A percentile compares a stretch with the other conserved stretches of the same genome.
phyloP scores from a whole-genome alignment of 495 filamentous ascomycete genomes.

The Paragyromitra xinjiangensis region DNA sequence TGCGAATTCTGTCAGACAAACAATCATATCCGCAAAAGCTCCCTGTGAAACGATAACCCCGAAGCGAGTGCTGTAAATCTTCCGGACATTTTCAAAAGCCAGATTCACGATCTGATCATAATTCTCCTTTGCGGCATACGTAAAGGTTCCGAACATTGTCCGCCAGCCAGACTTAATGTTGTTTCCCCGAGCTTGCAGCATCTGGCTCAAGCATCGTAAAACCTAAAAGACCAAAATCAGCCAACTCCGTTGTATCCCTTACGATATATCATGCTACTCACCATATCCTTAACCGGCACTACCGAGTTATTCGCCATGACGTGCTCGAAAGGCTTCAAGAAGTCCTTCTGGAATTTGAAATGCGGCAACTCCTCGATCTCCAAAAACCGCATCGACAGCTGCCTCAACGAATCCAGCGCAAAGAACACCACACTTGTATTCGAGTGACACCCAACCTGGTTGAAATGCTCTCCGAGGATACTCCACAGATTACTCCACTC shows the following conservation, averaged over 20 bases:
- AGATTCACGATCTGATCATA: conserved; percentile 96
- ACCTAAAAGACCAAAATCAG: conserved; percentile 58
- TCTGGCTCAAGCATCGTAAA: conserved; percentile 94
- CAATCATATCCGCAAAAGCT: conserved; percentile 93
- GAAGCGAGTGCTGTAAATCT: conserved; percentile 97
- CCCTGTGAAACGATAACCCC: conserved; percentile 95
- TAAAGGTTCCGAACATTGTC: conserved; percentile 99
- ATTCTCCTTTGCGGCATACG: conserved; percentile 88
- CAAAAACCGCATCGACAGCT: conserved; percentile 98
- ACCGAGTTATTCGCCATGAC: conserved; percentile 92
- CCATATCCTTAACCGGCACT: conserved; percentile 96
- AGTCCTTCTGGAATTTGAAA: conserved; percentile 99
- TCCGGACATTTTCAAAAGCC: conserved; percentile 94
- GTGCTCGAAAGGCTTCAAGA: conserved; percentile 97
- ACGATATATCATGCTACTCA: neutral
- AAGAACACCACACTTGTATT: conserved; percentile 98
- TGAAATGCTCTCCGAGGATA: conserved; percentile 96
- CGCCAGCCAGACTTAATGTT: conserved; percentile 98
- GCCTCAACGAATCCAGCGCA: conserved; percentile 90
- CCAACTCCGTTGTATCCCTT: neutral
- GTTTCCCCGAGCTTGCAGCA: conserved; percentile 95
- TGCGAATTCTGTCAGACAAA: conserved; percentile 96
- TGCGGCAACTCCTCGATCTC: conserved; percentile 96
- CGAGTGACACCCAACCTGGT: conserved; percentile 88
- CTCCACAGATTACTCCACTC: conserved; percentile 99